Percentiles rank a stretch among this genome's conserved stretches.
Evolutionary conservation across 2,329 filamentous ascomycete species (phyloP).

Genomic region (Pyricularia grisea): DNA sequence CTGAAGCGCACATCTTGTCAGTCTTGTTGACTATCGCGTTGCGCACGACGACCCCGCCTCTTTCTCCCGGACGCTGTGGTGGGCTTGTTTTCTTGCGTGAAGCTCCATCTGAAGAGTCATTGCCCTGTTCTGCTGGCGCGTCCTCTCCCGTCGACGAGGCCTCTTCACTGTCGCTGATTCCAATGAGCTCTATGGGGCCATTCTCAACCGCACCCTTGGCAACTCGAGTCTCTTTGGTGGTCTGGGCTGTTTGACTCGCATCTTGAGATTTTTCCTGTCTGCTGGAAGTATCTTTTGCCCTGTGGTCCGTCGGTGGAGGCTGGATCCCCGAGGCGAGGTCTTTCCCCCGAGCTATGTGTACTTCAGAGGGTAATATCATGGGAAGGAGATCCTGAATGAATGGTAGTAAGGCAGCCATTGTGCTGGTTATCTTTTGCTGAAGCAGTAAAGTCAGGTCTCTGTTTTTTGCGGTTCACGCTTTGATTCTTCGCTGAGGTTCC

Average conservation of each 20-base stretch:
- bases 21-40: conserved; percentile 55
- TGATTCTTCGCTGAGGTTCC: neutral
- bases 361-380: conserved; percentile 47
- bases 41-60: conserved; percentile 25
- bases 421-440: neutral
- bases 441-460: neutral
- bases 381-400: conserved; percentile 48
- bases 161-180: neutral
- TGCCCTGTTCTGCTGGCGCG: neutral
- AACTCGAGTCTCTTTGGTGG: neutral
- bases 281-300: neutral
- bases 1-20: conserved; percentile 57
- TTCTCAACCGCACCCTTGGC: neutral
- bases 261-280: neutral
- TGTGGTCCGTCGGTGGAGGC: neutral
- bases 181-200: neutral
- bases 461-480: neutral
- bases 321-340: conserved; percentile 26
- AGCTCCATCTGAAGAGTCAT: neutral
- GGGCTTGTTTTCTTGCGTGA: neutral
- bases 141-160: neutral
- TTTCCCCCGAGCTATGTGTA: conserved; percentile 43
- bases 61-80: conserved; percentile 13
- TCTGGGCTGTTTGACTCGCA: neutral
- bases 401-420: conserved; percentile 44